These are phyloP conservation scores for Arthrobotrys iridis DNA, from an alignment of 2,329 filamentous ascomycete genomes.

Conservation along the genomic window DNA sequence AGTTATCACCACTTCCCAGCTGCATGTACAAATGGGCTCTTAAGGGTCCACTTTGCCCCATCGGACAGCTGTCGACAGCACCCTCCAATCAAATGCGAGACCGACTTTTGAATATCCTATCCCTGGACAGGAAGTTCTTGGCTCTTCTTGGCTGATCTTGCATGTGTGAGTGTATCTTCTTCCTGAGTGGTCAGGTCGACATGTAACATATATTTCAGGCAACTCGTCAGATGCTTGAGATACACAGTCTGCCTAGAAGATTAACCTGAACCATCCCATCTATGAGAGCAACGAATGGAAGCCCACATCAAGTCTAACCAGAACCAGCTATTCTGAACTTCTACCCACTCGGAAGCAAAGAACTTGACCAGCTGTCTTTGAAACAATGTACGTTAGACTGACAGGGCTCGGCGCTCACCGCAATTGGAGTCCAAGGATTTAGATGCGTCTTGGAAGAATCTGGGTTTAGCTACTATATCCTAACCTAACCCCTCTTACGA, in stretches of 20 bases:
- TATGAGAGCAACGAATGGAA: slow-evolving; percentile 16
- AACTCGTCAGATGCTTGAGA: slow-evolving; percentile 37
- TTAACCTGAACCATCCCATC: slow-evolving; percentile 16
- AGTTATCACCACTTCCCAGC: neutral
- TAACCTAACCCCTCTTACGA: slow-evolving; percentile 32
- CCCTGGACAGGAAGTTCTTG: slow-evolving; percentile 44
- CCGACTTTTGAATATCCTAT: neutral
- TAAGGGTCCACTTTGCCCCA: slow-evolving; percentile 9
- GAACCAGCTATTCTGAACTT: neutral
- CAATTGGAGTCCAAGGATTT: slow-evolving; percentile 18
- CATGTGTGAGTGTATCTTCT: slow-evolving; percentile 41
- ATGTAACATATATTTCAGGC: slow-evolving; percentile 45
- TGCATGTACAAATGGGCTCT: neutral
- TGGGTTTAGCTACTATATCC: slow-evolving; percentile 13
- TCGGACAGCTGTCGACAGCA: neutral
- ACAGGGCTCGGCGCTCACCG: slow-evolving; percentile 14
- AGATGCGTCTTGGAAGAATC: slow-evolving; percentile 27
- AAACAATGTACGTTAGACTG: slow-evolving; percentile 18
- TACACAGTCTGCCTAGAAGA: slow-evolving; percentile 40
- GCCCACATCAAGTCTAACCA: neutral
- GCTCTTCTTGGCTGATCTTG: slow-evolving; percentile 28
- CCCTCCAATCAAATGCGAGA: slow-evolving; percentile 33
- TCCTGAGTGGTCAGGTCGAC: slow-evolving; percentile 48
- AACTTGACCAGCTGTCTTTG: slow-evolving; percentile 22
- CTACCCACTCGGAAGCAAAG: neutral